phyloP scores from a whole-genome alignment of 768 basidiomycete species.

The Gautieria morchelliformis region DNA sequence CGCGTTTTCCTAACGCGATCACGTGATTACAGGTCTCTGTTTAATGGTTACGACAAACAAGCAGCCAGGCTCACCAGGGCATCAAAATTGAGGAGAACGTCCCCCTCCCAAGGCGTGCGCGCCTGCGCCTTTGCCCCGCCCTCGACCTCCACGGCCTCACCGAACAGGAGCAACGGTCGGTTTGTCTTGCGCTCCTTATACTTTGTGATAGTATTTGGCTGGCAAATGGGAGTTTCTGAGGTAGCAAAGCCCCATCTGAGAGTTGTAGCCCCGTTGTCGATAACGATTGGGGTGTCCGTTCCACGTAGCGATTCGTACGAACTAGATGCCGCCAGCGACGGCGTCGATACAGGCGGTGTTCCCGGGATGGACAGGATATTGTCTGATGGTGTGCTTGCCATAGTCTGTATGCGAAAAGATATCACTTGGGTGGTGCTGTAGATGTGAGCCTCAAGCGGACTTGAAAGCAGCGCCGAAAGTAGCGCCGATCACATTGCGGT shows the following conservation, averaged over 20 bases:
- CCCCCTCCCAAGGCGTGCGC: slow-evolving; percentile 87
- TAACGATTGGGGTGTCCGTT: slow-evolving; percentile 56
- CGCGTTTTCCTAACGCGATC: slow-evolving; percentile 66
- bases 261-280: slow-evolving; percentile 82
- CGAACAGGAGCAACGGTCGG: slow-evolving; percentile 77
- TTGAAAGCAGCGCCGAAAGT: background rate
- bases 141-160: slow-evolving; percentile 80
- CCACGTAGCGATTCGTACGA: slow-evolving; percentile 44
- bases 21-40: background rate
- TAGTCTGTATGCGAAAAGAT: background rate
- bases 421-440: too few relatives aligned
- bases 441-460: background rate
- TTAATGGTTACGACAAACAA: background rate
- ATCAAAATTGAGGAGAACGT: slow-evolving; percentile 86
- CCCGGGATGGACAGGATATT: slow-evolving; percentile 1
- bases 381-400: background rate
- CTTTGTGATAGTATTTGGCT: slow-evolving; percentile 68
- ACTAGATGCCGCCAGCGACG: slow-evolving; percentile 17
- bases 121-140: slow-evolving; percentile 71
- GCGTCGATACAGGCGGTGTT: background rate
- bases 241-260: slow-evolving; percentile 80
- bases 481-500: background rate
- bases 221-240: slow-evolving; percentile 43
- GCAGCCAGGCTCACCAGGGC: slow-evolving; percentile 62
- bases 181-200: slow-evolving; percentile 87